Evolutionary conservation across 202 grass and related monocot genomes (phyloP), one percentile per base, ranked within the genome.

Genomic region (Miscanthus sacchariflorus): DNA sequence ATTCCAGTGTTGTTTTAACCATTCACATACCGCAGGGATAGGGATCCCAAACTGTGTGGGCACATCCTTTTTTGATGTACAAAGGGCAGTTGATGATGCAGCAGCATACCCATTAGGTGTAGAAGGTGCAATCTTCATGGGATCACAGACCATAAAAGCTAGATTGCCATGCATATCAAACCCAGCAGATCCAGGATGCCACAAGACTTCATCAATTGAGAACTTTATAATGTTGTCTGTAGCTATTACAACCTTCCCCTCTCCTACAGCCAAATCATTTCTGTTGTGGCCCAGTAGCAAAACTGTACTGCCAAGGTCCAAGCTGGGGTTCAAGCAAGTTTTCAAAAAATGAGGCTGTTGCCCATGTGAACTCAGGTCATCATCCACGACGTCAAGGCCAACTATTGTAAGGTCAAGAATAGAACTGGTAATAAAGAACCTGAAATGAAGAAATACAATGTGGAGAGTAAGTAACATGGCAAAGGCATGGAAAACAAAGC

Each of bases 211-310:
- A 91, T 94, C 90, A 59, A 65, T 93, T 63, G 93, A 94, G 65
- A 98, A 93, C 83, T 98, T 98, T 91, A 95, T 93, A 76, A 98
- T 92, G 75, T 98, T 98, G 72, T 98, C 96, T 5, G 96, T 98
- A 77, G 92, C 83, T 90, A 98, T 91, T 42, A 93, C 77, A 82
- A 98, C 87, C 90, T 95, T 95, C n/a, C 90, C 96, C 87, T 98
- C 96, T 0, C 90, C 93, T 43, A 98, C 81, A 14, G 68, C 83
- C 80, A 98, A 86, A 84, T 95, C 88, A 64, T 59, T 88, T 87
- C 9, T 85, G 12, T 90, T 93, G 82, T 85, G 90, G 12, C 92
- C 90, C 63, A 98, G 72, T 71, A 98, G 89, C 87, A 92, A 95
- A 54, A 92, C 89, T n/a, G 90, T 88, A 77, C 78, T 94, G 85